These are phyloP conservation scores for Boletellus ananiceps DNA, from an alignment of 768 basidiomycete species.

Conservation along the genomic window DNA sequence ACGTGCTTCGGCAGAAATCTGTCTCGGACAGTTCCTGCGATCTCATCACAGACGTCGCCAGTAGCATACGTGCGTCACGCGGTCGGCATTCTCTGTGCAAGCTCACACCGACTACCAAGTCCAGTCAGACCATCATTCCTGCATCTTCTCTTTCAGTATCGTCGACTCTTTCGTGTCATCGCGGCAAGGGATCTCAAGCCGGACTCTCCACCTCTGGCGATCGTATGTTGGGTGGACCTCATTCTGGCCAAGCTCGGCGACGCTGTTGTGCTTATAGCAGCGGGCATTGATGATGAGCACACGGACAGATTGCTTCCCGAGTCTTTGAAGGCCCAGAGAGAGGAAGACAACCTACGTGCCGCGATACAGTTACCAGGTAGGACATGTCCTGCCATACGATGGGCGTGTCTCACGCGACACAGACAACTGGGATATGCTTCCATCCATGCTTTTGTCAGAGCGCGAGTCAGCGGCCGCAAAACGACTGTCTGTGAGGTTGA, in stretches of 20 bases:
- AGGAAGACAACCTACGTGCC: slow-evolving; percentile 51
- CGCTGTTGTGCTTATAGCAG: slow-evolving; percentile 29
- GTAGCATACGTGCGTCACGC: slow-evolving; percentile 19
- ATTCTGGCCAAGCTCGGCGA: slow-evolving; percentile 51
- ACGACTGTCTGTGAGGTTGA: slow-evolving; percentile 52
- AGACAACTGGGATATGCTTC: slow-evolving; percentile 55
- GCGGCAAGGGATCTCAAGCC: slow-evolving; percentile 32
- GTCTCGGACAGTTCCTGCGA: slow-evolving; percentile 1
- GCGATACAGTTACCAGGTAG: slow-evolving; percentile 68
- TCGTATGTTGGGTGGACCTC: slow-evolving; percentile 66
- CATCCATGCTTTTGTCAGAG: slow-evolving; percentile 42
- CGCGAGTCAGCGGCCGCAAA: slow-evolving; percentile 55
- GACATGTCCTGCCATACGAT: not conserved
- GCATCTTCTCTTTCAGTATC: slow-evolving; percentile 45
- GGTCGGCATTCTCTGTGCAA: not conserved
- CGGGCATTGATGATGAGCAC: slow-evolving; percentile 15
- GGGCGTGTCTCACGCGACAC: slow-evolving; percentile 9
- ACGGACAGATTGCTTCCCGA: slow-evolving; percentile 17
- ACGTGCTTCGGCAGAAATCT: slow-evolving; percentile 13
- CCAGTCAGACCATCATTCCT: slow-evolving; percentile 33
- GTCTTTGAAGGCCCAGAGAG: slow-evolving; percentile 38
- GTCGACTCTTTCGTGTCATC: slow-evolving; percentile 44
- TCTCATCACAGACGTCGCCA: slow-evolving; percentile 11
- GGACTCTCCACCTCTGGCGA: slow-evolving; percentile 23
- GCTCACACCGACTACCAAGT: slow-evolving; percentile 6